Percentiles rank a stretch among this genome's conserved stretches.
Evolutionary conservation across 192 early-diverging fungal species (phyloP).

Genomic region (Linnemannia hyalina): DNA sequence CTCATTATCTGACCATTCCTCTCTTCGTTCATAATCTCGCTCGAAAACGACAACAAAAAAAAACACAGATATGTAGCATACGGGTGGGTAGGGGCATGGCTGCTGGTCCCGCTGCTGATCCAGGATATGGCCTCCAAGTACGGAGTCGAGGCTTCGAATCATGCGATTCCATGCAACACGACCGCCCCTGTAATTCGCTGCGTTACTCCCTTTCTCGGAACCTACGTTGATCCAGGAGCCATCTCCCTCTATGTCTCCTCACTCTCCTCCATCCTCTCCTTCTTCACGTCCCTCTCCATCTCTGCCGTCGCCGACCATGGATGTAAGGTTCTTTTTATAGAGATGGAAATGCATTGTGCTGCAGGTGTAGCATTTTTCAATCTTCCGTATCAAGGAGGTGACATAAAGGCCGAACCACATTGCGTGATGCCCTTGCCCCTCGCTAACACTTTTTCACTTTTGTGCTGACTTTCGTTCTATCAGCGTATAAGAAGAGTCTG

Average conservation of each 20-base stretch:
- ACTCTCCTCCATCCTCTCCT: conserved; percentile 32
- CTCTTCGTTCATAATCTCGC: neutral
- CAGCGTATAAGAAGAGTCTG: conserved; percentile 42
- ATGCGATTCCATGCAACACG: conserved; percentile 14
- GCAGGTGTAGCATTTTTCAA: too few species aligned
- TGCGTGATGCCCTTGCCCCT: neutral
- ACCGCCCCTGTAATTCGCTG: conserved; percentile 8
- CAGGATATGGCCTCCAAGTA: conserved; percentile 20
- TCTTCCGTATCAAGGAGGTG: neutral
- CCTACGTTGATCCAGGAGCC: conserved; percentile 21
- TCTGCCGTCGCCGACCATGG: conserved; percentile 57
- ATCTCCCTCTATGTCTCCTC: conserved; percentile 45
- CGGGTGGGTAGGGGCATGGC: conserved; percentile 10
- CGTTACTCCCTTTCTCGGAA: conserved; percentile 13
- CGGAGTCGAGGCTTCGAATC: conserved; percentile 20
- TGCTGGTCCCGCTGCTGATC: conserved; percentile 18
- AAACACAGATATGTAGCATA: conserved; percentile 7
- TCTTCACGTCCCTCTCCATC: conserved; percentile 37
- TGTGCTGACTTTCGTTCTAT: too few species aligned
- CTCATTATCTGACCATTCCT: neutral
- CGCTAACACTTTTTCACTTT: neutral
- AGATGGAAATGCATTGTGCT: too few species aligned
- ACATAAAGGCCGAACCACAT: neutral
- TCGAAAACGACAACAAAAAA: neutral
- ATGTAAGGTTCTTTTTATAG: neutral